Evolutionary conservation across 257 asterid species (phyloP), one percentile per base, ranked within the genome.

Genomic region (Solanum megistacrolobum): DNA sequence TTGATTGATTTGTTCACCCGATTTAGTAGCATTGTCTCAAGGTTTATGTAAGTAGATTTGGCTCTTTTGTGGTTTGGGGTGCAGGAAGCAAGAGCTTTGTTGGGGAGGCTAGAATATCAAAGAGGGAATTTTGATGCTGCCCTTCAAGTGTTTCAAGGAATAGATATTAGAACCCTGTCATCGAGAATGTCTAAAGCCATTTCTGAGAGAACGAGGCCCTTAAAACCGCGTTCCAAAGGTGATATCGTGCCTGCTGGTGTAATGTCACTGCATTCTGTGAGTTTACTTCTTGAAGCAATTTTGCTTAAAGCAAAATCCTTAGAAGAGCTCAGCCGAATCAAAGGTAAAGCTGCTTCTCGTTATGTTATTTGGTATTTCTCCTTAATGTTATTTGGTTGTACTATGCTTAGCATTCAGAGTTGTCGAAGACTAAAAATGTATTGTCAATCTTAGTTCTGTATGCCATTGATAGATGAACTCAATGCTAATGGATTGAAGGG

Each of bases 91-190:
- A 94, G 99, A 91, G 99, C 99, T 13, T 90, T 95, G 91, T 62
- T 96, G 92, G 99, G 98, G 88, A 93, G 98, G 89, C 98, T 96
- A 71, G 99, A 96, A 78, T 96, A 92, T 87, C 99, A 96, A 87
- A 96, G 95, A 74, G 99, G 99, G 27, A 96, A 96, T 89, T 95
- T 89, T 86, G 99, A 94, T 92, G 99, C 96, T 34, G 99, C 99
- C 72, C 98, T 96, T 88, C 98, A 95, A 92, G 99, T 96, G 29
- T 96, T 96, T 89, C 96, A 96, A 88, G 99, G 98, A 82, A 96
- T 96, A 90, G 99, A 96, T 87, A 91, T 94, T 46, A 93, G 89
- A 86, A 88, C 93, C 41, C 89, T 96, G 89, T 93, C 98, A 0
- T 91, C 96, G 20, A 94, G 94, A 72, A 94, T 96, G 98, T 91